These are phyloP conservation scores for Chloris gayana DNA, from an alignment of 176 grass and related monocot species.

Conservation along the genomic window DNA sequence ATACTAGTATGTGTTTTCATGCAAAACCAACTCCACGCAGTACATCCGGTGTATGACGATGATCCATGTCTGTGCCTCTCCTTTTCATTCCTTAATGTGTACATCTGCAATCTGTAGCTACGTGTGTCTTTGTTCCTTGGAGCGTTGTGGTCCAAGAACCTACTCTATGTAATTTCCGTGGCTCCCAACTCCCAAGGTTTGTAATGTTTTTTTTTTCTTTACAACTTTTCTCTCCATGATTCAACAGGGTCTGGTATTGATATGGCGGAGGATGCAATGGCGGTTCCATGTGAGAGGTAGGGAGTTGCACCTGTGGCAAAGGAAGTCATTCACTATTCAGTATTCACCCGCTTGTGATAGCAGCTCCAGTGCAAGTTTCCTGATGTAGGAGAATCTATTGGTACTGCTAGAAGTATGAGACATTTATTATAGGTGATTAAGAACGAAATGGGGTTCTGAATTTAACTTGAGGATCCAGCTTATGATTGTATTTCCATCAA, in stretches of 20 bases:
- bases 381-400: too few species aligned
- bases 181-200: background rate
- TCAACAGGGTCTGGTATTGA: background rate
- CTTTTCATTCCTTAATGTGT: background rate
- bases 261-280: constrained; percentile 33
- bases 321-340: too few species aligned
- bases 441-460: background rate
- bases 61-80: background rate
- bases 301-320: background rate
- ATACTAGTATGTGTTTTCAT: too few species aligned
- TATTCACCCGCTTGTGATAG: background rate
- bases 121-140: background rate
- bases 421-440: too few species aligned
- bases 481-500: background rate
- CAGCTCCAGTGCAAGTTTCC: background rate
- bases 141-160: background rate
- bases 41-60: background rate
- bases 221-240: background rate
- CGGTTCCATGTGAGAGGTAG: constrained; percentile 9
- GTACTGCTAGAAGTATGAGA: too few species aligned
- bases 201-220: background rate
- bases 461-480: too few species aligned
- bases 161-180: too few species aligned
- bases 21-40: background rate
- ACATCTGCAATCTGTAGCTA: too few species aligned